Base-by-base conservation (phyloP, 805 yeast species). In the Saccharomycopsis selenospora region DNA sequence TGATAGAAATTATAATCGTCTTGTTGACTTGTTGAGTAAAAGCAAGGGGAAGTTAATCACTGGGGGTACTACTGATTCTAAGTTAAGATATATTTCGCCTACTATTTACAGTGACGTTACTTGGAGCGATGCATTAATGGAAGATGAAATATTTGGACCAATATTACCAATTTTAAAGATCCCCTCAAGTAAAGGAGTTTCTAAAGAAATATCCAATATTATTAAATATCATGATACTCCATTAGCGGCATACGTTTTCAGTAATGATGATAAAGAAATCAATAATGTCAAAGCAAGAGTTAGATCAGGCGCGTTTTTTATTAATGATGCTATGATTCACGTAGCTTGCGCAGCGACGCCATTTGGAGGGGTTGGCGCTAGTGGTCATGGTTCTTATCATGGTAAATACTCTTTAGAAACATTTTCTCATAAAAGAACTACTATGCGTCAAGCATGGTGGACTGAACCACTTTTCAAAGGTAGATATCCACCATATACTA, bases 331-430 rank as follows among this genome's bases (percentile, higher is more conserved):
- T 0, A 45, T 87, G 43, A 52, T 85, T 58, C 95, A 88, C 54
- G 87, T 77, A 40, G 90, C 79, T 1, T 71, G 84, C 46, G 50
- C 71, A 4, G 71, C 72, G 43, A 77, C 86, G 2, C 97, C 97
- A 23, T 91, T 90, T 65, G 98, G 98, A 28, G 98, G 98, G 22
- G 67, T 90, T 48, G 96, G 97, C 11, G 61, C 61, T 13, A 86
- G 96, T 0, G 98, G 98, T 1, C 68, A 70, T 50, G 97, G 97
- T 8, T 66, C 73, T 28, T 89, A 88, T 65, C 96, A 89, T 61
- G 96, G 96, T 2, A 66, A 65, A 53, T 71, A 66, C 61, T 82
- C 89, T 6, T 73, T 80, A 53, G 76, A 79, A 41, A 30, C 53
- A 6, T 90, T 90, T 60, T 75, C 88, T 1, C 95, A 86, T 62